phyloP scores from a whole-genome alignment of 441 rosid species.

The Bruguiera hainesii region DNA sequence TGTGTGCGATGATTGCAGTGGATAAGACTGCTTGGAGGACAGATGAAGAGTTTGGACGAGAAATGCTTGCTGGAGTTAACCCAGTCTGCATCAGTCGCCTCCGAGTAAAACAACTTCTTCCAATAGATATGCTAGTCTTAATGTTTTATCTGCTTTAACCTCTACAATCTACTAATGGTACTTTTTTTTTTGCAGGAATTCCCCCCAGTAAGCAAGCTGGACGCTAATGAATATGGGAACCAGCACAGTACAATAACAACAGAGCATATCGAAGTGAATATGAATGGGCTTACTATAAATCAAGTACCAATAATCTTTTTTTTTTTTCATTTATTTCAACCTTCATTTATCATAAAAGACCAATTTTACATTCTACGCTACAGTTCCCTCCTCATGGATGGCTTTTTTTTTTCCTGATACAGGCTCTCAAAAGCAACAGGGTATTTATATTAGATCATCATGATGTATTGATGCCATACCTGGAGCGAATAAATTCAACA shows the following conservation, averaged over 20 bases:
- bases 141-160: background rate
- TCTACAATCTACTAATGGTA: slow-evolving; percentile 6
- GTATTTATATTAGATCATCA: slow-evolving; percentile 79
- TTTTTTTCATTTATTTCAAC: background rate
- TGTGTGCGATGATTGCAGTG: slow-evolving; percentile 21
- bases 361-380: background rate
- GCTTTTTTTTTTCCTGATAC: background rate
- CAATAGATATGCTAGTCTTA: background rate
- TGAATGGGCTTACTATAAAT: slow-evolving; percentile 61
- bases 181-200: slow-evolving; percentile 43
- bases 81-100: slow-evolving; percentile 45
- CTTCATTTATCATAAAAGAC: background rate
- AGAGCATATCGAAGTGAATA: slow-evolving; percentile 48
- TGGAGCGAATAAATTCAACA: slow-evolving; percentile 63
- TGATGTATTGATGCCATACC: slow-evolving; percentile 71
- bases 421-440: slow-evolving; percentile 60
- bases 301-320: slow-evolving; percentile 35
- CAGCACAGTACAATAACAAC: slow-evolving; percentile 55
- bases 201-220: slow-evolving; percentile 69
- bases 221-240: slow-evolving; percentile 50
- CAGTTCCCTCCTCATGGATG: background rate
- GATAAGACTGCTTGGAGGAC: slow-evolving; percentile 54
- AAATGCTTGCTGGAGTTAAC: slow-evolving; percentile 57
- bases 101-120: slow-evolving; percentile 25
- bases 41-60: slow-evolving; percentile 49